Base-by-base conservation (phyloP, 2,329 filamentous ascomycete species). In the Neophaeococcomyces aloes region DNA sequence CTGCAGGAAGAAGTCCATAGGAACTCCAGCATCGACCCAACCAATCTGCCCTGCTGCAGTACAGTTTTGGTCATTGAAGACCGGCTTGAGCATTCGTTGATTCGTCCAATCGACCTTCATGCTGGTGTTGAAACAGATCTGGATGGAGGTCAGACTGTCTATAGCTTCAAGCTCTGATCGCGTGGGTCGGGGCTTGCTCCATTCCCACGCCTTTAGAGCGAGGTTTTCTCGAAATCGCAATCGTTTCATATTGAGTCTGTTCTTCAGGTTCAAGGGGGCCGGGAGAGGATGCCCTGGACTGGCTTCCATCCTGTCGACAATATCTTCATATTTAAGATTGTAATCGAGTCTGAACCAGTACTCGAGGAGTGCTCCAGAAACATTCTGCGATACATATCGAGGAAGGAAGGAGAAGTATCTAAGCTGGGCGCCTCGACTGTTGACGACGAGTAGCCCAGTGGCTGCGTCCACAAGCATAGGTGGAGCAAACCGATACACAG, bases 381-480 rank as follows among this genome's bases (percentile, higher is more conserved):
- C 49, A n/a, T 49, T 30, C 14, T 29, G 8, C 3, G 34, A 32
- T 14, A 51, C 40, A 44, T 49, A 51, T n/a, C 47, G 38, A 27
- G 51, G 51, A 15, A 51, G 40, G 30, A 44, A 46, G 19, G 40
- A 47, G 37, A 53, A 51, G 35, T 44, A 51, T 35, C 51, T 45
- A 8, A 51, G 43, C n/a, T 41, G 29, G 17, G 30, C 37, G 7
- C 48, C 48, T 4, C 39, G 34, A 17, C 25, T 8, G 17, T 48
- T 42, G 4, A 46, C 25, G 6, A 50, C 38, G 5, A 15, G 21
- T 4, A 38, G 40, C 2, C 38, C 23, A 4, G n/a, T 34, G 6
- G 10, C 14, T n/a, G 25, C 25, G 19, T 40, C 38, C 13, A 30
- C 17, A 3, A 40, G 17, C 5, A 48, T 14, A 3, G 18, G 37